A percentile compares a stretch with the other conserved stretches of the same genome.
phyloP scores from a whole-genome alignment of 2,329 filamentous ascomycete genomes.

The Paracorniculantispora psalliotae region DNA sequence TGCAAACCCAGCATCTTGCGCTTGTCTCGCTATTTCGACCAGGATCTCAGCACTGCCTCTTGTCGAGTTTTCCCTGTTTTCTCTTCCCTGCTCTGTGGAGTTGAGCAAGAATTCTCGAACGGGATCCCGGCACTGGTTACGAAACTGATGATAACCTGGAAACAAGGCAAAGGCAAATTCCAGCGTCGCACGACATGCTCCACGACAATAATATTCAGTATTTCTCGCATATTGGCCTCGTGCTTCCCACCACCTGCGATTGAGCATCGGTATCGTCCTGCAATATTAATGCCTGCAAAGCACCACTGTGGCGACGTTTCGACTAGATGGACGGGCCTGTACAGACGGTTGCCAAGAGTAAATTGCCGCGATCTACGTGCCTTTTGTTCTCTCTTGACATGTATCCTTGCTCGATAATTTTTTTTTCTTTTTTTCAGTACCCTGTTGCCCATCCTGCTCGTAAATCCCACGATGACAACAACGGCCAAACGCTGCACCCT shows the following conservation, averaged over 20 bases:
- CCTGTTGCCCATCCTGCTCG: too few species aligned
- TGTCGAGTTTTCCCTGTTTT: background rate
- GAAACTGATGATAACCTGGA: too few species aligned
- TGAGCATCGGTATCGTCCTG: background rate
- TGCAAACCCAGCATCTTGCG: background rate
- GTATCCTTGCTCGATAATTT: too few species aligned
- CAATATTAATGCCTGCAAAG: background rate
- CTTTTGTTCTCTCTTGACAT: too few species aligned
- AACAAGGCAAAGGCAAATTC: too few species aligned
- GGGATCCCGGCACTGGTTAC: background rate
- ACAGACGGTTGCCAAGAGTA: too few species aligned
- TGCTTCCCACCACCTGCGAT: background rate
- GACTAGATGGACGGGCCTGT: background rate
- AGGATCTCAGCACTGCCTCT: background rate
- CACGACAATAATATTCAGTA: too few species aligned
- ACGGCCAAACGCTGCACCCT: background rate
- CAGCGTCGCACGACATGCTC: background rate
- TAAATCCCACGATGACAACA: background rate
- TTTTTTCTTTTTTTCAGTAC: too few species aligned
- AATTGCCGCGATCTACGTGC: too few species aligned
- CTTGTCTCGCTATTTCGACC: background rate
- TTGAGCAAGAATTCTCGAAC: background rate
- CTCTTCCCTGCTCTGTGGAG: background rate
- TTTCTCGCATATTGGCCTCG: too few species aligned
- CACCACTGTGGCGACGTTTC: constrained; percentile 4